Percentiles rank a stretch among this genome's conserved stretches.
These are phyloP conservation scores for Phytophthora pinifolia DNA, from an alignment of 352 stramenopile genomes.

Conservation along the genomic window DNA sequence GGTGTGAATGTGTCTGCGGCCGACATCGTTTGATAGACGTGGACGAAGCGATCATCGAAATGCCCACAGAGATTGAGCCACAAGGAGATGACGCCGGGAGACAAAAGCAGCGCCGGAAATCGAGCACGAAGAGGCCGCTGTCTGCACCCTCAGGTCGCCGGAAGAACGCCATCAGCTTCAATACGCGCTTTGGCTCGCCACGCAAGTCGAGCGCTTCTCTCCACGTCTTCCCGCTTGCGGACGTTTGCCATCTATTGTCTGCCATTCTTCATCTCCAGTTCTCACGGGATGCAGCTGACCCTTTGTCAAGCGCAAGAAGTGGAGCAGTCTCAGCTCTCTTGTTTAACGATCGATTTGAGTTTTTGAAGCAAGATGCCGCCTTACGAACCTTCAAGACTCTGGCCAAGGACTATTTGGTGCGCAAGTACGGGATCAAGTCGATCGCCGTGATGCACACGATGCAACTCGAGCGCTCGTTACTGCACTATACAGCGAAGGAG, in stretches of 20 bases:
- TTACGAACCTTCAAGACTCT: conserved; percentile 53
- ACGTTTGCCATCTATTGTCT: conserved; percentile 65
- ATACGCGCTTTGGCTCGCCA: conserved; percentile 28
- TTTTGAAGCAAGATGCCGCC: conserved; percentile 27
- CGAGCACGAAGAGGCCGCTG: conserved; percentile 30
- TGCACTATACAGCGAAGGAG: conserved; percentile 48
- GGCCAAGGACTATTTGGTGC: conserved; percentile 57
- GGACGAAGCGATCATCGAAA: conserved; percentile 13
- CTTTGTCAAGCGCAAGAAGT: background rate
- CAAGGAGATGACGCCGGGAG: conserved; percentile 22
- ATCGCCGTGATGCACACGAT: conserved; percentile 69
- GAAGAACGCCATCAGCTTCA: conserved; percentile 54
- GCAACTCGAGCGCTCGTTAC: conserved; percentile 69
- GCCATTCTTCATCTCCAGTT: conserved; percentile 68
- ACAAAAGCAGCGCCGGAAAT: conserved; percentile 30
- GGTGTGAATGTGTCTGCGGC: conserved; percentile 53
- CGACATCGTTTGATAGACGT: conserved; percentile 38
- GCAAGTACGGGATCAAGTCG: conserved; percentile 78
- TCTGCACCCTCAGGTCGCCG: conserved; percentile 29
- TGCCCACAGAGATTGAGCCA: conserved; percentile 1
- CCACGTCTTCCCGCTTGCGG: conserved; percentile 51
- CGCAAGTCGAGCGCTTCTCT: conserved; percentile 36
- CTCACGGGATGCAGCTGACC: conserved; percentile 41
- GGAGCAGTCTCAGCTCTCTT: conserved; percentile 22
- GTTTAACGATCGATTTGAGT: conserved; percentile 39